These are phyloP conservation scores for Tylopilus vinaceipallidus DNA, from an alignment of 768 basidiomycete species.

Conservation along the genomic window DNA sequence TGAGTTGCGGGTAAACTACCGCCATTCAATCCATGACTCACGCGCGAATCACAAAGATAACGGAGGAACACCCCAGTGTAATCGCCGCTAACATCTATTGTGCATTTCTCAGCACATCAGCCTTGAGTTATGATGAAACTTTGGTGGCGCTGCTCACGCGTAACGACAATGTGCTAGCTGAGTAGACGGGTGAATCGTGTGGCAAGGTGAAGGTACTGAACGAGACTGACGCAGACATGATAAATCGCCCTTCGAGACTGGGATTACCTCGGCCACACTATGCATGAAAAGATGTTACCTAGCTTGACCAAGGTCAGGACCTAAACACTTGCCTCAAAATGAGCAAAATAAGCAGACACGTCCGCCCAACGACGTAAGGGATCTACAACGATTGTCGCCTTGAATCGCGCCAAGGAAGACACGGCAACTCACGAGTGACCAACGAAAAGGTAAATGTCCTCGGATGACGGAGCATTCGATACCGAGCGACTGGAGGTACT, in stretches of 20 bases:
- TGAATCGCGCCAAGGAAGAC: too few species aligned
- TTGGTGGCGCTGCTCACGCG: constrained; percentile 2
- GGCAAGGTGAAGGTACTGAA: background rate
- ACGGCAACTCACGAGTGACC: constrained; percentile 15
- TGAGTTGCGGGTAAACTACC: background rate
- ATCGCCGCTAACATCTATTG: constrained; percentile 5
- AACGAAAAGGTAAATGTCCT: constrained; percentile 12
- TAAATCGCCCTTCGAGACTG: background rate
- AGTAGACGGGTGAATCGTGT: background rate
- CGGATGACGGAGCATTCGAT: constrained; percentile 17
- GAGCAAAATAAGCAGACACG: constrained; percentile 9
- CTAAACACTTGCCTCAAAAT: constrained; percentile 13
- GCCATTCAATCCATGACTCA: constrained; percentile 6
- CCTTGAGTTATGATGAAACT: too few species aligned
- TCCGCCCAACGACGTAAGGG: constrained; percentile 24
- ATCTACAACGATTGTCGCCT: constrained; percentile 10
- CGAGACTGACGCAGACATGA: constrained; percentile 21
- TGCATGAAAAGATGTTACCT: background rate
- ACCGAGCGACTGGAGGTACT: constrained; percentile 12
- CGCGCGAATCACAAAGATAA: constrained; percentile 25
- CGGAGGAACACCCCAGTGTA: constrained; percentile 19
- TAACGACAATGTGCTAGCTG: constrained; percentile 3
- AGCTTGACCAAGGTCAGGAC: too few species aligned
- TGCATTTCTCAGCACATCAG: background rate
- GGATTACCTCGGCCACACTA: constrained; percentile 3